Evolutionary conservation across 1,139 yeast species (phyloP).

Genomic region (Debaryomyces fabryi): DNA sequence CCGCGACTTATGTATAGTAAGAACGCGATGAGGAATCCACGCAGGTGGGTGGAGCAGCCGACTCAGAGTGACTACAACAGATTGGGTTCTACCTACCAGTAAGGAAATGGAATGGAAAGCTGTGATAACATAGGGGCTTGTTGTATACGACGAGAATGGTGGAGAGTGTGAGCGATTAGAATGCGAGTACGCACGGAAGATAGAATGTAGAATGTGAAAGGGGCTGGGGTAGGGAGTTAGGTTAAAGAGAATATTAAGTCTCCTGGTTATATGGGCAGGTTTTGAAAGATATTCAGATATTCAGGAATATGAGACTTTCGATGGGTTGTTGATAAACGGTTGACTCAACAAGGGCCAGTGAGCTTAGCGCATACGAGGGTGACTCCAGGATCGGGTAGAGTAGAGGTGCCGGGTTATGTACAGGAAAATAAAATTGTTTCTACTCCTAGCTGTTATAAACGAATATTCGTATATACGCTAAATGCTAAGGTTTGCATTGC

Average conservation of each 20-base stretch:
- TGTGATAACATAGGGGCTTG: background rate
- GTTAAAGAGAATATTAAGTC: background rate
- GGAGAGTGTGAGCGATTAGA: background rate
- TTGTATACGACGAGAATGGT: background rate
- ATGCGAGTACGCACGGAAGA: background rate
- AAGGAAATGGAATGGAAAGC: background rate
- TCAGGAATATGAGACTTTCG: background rate
- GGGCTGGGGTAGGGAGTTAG: background rate
- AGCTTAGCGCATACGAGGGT: background rate
- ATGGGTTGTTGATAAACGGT: background rate
- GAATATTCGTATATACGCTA: background rate
- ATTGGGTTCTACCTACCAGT: background rate
- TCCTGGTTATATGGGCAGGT: background rate
- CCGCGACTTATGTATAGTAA: constrained; percentile 5
- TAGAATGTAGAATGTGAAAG: background rate
- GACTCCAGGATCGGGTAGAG: background rate
- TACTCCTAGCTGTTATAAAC: background rate
- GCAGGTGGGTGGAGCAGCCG: constrained; percentile 1
- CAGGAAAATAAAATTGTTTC: background rate
- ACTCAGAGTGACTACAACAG: background rate
- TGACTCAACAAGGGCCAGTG: background rate
- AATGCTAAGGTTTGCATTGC: background rate
- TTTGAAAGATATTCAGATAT: background rate
- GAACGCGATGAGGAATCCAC: constrained; percentile 7
- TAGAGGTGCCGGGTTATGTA: background rate